Percentiles rank a stretch among this genome's conserved stretches.
phyloP scores from a whole-genome alignment of 495 filamentous ascomycete species.

The Talaromyces nanjingensis region DNA sequence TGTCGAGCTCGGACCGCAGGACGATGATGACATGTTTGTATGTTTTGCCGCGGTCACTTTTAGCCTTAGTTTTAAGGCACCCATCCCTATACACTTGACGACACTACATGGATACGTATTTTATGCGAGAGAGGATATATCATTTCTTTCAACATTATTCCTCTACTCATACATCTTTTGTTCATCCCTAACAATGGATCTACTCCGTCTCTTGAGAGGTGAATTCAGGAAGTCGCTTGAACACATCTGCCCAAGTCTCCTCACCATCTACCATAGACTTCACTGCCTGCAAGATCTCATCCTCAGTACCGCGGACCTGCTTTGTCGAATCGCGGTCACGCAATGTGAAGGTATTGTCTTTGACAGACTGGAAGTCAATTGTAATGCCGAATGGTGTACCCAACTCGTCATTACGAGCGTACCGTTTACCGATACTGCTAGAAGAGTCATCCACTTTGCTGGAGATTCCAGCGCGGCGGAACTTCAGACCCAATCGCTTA shows the following conservation, averaged over 20 bases:
- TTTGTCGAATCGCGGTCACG: constrained; percentile 60
- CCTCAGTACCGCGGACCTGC: constrained; percentile 59
- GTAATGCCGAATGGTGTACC: constrained; percentile 60
- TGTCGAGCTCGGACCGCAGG: background rate
- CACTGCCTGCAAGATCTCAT: constrained; percentile 58
- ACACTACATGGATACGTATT: background rate
- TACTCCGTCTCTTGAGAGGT: constrained; percentile 61
- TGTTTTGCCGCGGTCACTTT: background rate
- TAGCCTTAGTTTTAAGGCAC: background rate
- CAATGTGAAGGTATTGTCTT: constrained; percentile 61
- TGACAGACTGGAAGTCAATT: constrained; percentile 64
- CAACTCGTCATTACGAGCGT: constrained; percentile 61
- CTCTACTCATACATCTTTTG: background rate
- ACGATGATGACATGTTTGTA: constrained; percentile 4
- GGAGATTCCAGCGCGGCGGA: constrained; percentile 52
- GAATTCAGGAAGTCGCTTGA: constrained; percentile 56
- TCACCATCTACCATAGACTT: constrained; percentile 52
- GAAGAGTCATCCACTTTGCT: constrained; percentile 60
- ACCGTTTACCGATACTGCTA: constrained; percentile 64
- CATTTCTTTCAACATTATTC: background rate
- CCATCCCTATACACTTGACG: background rate
- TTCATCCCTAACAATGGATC: constrained; percentile 1
- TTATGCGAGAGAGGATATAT: background rate
- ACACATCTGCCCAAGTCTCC: constrained; percentile 59
- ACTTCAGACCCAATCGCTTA: constrained; percentile 40